phyloP scores from a whole-genome alignment of 2,329 filamentous ascomycete genomes.

The Ilyonectria mors-panacis region DNA sequence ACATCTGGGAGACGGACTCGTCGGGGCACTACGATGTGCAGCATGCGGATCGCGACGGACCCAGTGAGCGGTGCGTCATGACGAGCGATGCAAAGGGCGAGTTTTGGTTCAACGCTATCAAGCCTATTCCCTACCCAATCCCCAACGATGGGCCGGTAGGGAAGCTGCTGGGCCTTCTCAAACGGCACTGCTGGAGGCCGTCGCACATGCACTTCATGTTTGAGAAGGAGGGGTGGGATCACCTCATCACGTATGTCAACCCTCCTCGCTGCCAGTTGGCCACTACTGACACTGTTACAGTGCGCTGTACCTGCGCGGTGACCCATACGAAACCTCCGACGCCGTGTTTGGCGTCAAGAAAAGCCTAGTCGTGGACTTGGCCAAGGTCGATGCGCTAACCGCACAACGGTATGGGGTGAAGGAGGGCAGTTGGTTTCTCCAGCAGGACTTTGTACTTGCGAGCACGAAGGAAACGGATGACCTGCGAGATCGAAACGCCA shows the following conservation, averaged over 20 bases:
- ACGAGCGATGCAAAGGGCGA: conserved; percentile 44
- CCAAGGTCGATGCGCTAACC: conserved; percentile 6
- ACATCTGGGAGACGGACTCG: conserved; percentile 87
- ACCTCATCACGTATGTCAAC: conserved; percentile 21
- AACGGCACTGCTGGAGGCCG: conserved; percentile 81
- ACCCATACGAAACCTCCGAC: conserved; percentile 86
- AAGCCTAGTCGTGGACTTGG: conserved; percentile 77
- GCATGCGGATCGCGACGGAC: conserved; percentile 68
- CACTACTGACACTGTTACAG: conserved; percentile 57
- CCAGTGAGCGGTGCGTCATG: conserved; percentile 49
- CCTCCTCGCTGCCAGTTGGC: background rate
- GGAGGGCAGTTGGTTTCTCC: background rate
- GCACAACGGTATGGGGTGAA: conserved; percentile 6
- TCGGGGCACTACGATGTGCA: conserved; percentile 84
- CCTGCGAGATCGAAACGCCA: conserved; percentile 15
- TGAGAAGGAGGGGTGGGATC: conserved; percentile 54
- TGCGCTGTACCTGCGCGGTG: conserved; percentile 82
- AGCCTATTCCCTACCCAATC: conserved; percentile 88
- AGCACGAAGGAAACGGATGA: conserved; percentile 4
- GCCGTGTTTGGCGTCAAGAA: conserved; percentile 91
- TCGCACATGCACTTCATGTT: conserved; percentile 93
- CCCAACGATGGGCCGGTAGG: conserved; percentile 89
- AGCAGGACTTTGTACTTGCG: conserved; percentile 20
- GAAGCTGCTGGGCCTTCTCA: conserved; percentile 74
- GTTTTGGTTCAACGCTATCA: conserved; percentile 87